Evolutionary conservation across 2,329 filamentous ascomycete genomes (phyloP).

Genomic region (Blastomyces gilchristii): DNA sequence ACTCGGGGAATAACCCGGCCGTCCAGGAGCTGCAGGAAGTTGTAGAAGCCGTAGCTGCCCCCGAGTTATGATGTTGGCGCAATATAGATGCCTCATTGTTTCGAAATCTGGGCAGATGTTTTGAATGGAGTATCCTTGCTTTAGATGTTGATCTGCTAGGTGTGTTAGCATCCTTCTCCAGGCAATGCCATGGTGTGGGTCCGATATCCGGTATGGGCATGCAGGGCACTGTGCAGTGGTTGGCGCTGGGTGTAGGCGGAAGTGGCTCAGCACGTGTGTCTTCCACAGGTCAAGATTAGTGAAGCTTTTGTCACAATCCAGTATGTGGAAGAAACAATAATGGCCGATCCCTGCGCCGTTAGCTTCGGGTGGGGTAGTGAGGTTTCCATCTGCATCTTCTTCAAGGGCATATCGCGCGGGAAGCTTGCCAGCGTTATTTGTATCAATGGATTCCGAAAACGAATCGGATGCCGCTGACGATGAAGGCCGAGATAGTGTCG

Average conservation of each 20-base stretch:
- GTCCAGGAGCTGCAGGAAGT: slow-evolving; percentile 29
- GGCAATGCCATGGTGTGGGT: slow-evolving; percentile 22
- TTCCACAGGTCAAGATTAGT: slow-evolving; percentile 32
- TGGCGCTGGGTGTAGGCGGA: slow-evolving; percentile 33
- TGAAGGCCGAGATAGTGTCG: slow-evolving; percentile 26
- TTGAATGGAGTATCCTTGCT: slow-evolving; percentile 32
- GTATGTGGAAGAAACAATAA: slow-evolving; percentile 36
- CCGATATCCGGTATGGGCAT: slow-evolving; percentile 24
- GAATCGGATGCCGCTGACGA: slow-evolving; percentile 18
- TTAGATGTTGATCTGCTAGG: slow-evolving; percentile 33
- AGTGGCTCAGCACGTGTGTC: slow-evolving; percentile 37
- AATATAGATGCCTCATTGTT: slow-evolving; percentile 38
- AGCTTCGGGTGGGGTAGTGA: slow-evolving; percentile 19
- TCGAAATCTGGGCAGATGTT: slow-evolving; percentile 34
- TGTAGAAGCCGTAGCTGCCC: slow-evolving; percentile 37
- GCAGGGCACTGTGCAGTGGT: slow-evolving; percentile 35
- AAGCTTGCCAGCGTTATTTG: slow-evolving; percentile 19
- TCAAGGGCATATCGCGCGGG: slow-evolving; percentile 20
- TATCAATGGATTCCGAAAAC: slow-evolving; percentile 25
- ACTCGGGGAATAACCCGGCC: slow-evolving; percentile 29
- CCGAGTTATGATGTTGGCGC: slow-evolving; percentile 32
- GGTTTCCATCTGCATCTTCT: slow-evolving; percentile 22
- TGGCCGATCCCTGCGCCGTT: neutral
- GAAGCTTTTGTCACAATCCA: slow-evolving; percentile 35
- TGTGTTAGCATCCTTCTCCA: slow-evolving; percentile 37